Base-by-base conservation (phyloP, 73 alveolate genomes). In the Uronychia binucleata region DNA sequence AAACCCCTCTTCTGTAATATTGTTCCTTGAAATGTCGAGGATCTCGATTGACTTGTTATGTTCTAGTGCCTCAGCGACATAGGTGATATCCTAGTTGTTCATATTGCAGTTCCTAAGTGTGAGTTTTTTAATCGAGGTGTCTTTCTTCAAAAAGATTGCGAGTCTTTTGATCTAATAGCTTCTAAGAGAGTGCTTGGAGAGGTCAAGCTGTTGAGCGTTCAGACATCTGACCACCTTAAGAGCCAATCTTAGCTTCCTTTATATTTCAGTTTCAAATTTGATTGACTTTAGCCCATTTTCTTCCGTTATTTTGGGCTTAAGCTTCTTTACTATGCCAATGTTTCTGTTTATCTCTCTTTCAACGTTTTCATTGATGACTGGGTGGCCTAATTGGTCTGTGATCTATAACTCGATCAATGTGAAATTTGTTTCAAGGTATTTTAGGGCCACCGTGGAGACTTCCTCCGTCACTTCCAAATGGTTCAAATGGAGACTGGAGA, bases 11-110 rank as follows among this genome's bases (percentile, higher is more conserved):
- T 67, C 78, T 26, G 29, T 13, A 67, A 67, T 25, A 25, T 67
- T 26, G 32, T 67, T 67, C 78, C 78, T 67, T 13, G 78, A 67
- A 67, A 67, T 67, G 13, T 67, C 78, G 1, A 67, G 30, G 26
- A 26, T 26, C 30, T 67, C 78, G 32, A 67, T 67, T 19, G 67
- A 46, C 19, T 46, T 46, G 19, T 46, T 46, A 19, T 11, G 67
- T 19, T 46, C 67, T 46, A 46, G 5, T 19, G 19, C 67, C 67
- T 46, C n/a, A 5, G n/a, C 67, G 19, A 46, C 19, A 19, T 11
- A 46, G 5, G 67, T 19, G 67, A 46, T 19, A 5, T 19, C 67
- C 19, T 46, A 5, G 19, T 46, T 19, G 5, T 46, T 46, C 67
- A 46, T 11, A 5, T 46, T 19, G n/a, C 5, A 46, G 19, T 19